Evolutionary conservation across 768 basidiomycete genomes (phyloP), one percentile per base, ranked within the genome.

Genomic region (Cystofilobasidium ferigula): DNA sequence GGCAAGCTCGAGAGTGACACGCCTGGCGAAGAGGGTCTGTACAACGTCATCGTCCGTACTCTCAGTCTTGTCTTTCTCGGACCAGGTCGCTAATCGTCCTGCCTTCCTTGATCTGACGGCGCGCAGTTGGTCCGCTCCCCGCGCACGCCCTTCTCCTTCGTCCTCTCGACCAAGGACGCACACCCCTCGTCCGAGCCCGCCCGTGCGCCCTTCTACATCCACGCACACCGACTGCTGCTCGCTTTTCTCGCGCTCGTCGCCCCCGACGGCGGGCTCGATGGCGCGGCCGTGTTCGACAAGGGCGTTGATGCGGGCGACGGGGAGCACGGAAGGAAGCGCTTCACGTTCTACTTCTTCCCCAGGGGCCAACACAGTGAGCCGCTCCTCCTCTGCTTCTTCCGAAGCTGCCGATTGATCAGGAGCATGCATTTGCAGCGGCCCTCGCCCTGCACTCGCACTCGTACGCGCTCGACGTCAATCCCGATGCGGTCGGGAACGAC

Each of bases 191-290:
- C 47, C 22, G 61, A 61, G 32, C 61, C 47, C 8, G 34, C 43
- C 10, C 61, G 61, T n/a, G 45, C 47, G 24, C 61, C 61, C 8
- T 61, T 61, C 47, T 45, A 34, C 45, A 45, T 61, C 34, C 61
- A 61, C 47, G 45, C 61, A 5, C 47, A 51, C 12, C 61, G 61
- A 4, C 61, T 61, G 43, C 24, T 48, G 20, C 4, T 16, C 0
- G 30, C 45, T 22, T 13, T 48, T 34, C 20, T 47, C 45, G 32
- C n/a, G 2, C 30, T 43, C 43, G 34, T 58, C 4, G 57, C 38
- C 12, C 36, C n/a, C 16, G 8, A 34, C 36, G 45, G 48, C 61
- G 47, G 51, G n/a, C n/a, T 34, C 34, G 57, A 24, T 4, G 45
- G 32, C 42, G 6, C 18, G 20, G 47, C 32, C 10, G 45, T n/a